Base-by-base conservation (phyloP, 2,329 filamentous ascomycete species). In the Xylaria sp. region DNA sequence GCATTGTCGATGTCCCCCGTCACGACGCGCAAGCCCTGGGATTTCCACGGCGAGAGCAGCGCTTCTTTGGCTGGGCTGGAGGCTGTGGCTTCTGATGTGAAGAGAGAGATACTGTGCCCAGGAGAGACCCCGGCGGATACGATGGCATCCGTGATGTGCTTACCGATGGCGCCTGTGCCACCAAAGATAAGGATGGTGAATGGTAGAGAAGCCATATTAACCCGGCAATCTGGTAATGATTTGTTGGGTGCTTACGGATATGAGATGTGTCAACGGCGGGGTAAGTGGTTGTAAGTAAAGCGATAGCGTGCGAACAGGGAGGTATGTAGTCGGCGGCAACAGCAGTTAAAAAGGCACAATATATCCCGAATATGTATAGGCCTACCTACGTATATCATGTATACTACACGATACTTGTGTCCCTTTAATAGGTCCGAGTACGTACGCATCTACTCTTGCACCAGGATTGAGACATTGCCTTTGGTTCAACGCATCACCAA, bases 31-130 rank as follows among this genome's bases (percentile, higher is more conserved):
- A 88, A 81, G 0, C 85, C 85, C 68, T 84, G 81, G 17, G 68
- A 67, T 57, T 74, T 74, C 71, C 85, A 80, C 0, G 77, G 75
- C 1, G 83, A 79, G 9, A 90, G 78, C 30, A 83, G 73, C 0
- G 80, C 76, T 3, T 80, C 71, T 73, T 90, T 90, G 21, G 62
- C 64, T 6, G 70, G 72, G 12, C 78, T 82, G 60, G 82, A 75
- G 17, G 83, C 78, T 0, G 86, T 89, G 30, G 78, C 78, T 1
- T 80, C 74, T 14, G 86, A 89, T 1, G 89, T 90, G 76, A 87
- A 88, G 57, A 90, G 82, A 36, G 74, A 74, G 58, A 85, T 74
- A n/a, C 58, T 67, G 17, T 67, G 67, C 11, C 76, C 76, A 63
- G 79, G 72, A 45, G 69, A 69, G n/a, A 79, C 74, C 39, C 78